Evolutionary conservation across 2,329 filamentous ascomycete genomes (phyloP), one percentile per base, ranked within the genome.

Genomic region (Incumbomyces lentus): DNA sequence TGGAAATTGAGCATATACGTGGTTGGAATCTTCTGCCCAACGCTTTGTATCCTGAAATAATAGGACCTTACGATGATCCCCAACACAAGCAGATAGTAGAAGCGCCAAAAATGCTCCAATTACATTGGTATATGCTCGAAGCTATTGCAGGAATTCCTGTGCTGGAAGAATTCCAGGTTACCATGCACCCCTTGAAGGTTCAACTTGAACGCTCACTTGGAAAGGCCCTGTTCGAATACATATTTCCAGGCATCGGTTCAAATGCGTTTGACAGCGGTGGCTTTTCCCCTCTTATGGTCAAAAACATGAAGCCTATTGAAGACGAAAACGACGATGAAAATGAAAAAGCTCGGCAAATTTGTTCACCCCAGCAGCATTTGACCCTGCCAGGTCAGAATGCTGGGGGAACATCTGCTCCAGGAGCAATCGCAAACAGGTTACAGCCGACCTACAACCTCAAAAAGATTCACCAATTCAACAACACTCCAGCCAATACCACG

Each of bases 41-140:
- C 62, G 90, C 92, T 1, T 81, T 92, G 16, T 99, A 98, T 60
- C 92, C 92, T 0, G 84, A 94, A 62, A 96, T 99, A 75, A 87
- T 99, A 50, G 83, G 84, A 13, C 89, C 92, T 0, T 96, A 94
- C 59, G 69, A 84, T 17, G 84, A 94, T 51, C 35, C 41, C 2
- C 49, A 51, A 39, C 37, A 46, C 16, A 40, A 40, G 16, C 44
- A 40, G n/a, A 26, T 32, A 16, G 14, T 14, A 3, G 44, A 46
- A 18, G 22, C 29, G 14, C 29, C 26, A 26, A 86, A 88, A 59
- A 96, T 96, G 84, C 76, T 98, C 43, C 80, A 84, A 30, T 86
- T 99, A 11, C 92, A 94, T 62, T 98, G 93, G 87, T 82, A 95
- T 62, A 95, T 95, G 87, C 75, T 98, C 3, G 92, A 98, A 67